These are phyloP conservation scores for Cyclotella choctawhatcheeana DNA, from an alignment of 108 stramenopile genomes.

Conservation along the genomic window DNA sequence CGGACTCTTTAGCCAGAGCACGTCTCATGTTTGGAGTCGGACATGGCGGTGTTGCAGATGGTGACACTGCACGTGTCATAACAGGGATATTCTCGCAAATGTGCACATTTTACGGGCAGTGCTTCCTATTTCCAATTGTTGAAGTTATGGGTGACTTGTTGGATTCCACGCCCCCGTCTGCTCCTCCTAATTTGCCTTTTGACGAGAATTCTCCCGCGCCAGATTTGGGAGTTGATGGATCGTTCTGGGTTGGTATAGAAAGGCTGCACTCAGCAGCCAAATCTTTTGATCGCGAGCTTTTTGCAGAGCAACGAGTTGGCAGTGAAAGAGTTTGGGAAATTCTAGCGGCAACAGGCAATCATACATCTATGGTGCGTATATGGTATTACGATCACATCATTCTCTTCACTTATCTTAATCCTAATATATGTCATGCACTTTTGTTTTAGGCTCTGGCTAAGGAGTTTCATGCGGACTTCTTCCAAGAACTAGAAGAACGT, in stretches of 20 bases:
- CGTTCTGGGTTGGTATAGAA: conserved; percentile 86
- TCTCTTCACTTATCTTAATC: no score
- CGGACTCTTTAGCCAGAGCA: conserved; percentile 85
- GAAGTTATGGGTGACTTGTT: conserved; percentile 74
- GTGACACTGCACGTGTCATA: conserved; percentile 82
- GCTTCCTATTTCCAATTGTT: conserved; percentile 81
- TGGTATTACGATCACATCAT: no score
- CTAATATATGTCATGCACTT: no score
- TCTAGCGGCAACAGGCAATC: conserved; percentile 60
- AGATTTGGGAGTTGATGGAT: conserved; percentile 78
- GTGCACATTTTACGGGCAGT: conserved; percentile 82
- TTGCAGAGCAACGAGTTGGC: conserved; percentile 81
- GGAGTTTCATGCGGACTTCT: conserved; percentile 70
- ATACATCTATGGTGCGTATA: conserved; percentile 44
- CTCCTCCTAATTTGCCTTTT: conserved; percentile 80
- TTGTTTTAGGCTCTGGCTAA: conserved; percentile 50
- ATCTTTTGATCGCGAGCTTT: conserved; percentile 85
- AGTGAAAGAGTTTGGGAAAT: conserved; percentile 86
- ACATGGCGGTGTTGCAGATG: conserved; percentile 57
- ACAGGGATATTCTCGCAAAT: conserved; percentile 83
- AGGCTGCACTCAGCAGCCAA: conserved; percentile 85
- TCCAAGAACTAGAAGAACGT: conserved; percentile 77
- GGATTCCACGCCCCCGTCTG: conserved; percentile 60
- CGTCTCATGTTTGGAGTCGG: conserved; percentile 83
- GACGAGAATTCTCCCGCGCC: conserved; percentile 80